Conservation (phyloP, 306 rosid genomes). For the Rubus idaeus region DNA sequence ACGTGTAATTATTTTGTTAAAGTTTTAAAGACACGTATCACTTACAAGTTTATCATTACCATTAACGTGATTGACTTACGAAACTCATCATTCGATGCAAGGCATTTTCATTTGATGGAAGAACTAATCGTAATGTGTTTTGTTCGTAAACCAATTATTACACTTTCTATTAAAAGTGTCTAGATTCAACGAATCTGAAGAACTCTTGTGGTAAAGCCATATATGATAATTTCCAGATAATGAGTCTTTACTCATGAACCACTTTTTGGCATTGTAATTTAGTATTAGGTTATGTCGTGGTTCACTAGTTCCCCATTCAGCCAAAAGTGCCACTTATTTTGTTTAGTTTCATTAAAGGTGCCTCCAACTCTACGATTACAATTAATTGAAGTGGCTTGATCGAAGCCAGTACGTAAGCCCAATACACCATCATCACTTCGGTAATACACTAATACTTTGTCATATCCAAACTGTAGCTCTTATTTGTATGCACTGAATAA, state of each 20-base stretch:
- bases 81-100: too few relatives aligned
- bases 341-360: too few relatives aligned
- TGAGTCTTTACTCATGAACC: not conserved
- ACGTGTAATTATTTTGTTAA: too few relatives aligned
- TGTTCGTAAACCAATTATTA: not conserved
- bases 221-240: not conserved
- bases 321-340: not conserved
- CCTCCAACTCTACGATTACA: too few relatives aligned
- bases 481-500: too few relatives aligned
- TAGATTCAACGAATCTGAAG: constrained; percentile 5
- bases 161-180: not conserved
- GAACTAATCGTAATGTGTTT: not conserved
- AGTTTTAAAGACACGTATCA: too few relatives aligned
- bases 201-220: not conserved
- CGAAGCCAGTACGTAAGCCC: not conserved
- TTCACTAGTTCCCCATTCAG: not conserved
- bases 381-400: not conserved
- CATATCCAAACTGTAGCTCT: not conserved
- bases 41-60: too few relatives aligned
- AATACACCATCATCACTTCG: not conserved
- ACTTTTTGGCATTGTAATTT: not conserved
- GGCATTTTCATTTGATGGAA: too few relatives aligned
- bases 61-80: too few relatives aligned
- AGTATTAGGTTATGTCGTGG: not conserved
- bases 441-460: not conserved